Percentiles rank a stretch among this genome's conserved stretches.
Evolutionary conservation across 2,329 filamentous ascomycete species (phyloP).

Genomic region (Zymoseptoria brevis): DNA sequence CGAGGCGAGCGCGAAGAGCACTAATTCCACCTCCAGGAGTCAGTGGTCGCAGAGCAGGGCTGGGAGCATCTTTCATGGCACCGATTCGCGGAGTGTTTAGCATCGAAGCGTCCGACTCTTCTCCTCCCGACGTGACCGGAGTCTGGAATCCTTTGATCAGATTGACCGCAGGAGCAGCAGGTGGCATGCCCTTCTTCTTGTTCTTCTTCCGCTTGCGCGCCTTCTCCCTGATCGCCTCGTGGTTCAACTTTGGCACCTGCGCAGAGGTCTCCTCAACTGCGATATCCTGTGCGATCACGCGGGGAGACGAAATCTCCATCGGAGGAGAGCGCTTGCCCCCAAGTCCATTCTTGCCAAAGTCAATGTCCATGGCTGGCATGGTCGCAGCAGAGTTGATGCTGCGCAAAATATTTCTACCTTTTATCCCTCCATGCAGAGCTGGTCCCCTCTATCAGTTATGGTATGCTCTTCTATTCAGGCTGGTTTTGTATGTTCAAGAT

Average conservation of each 20-base stretch:
- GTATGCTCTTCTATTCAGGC: background rate
- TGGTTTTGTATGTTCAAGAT: background rate
- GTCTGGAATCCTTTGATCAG: constrained; percentile 45
- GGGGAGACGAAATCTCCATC: constrained; percentile 26
- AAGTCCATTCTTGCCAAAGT: constrained; percentile 18
- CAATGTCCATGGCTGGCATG: constrained; percentile 32
- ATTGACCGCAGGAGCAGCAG: constrained; percentile 32
- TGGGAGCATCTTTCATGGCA: constrained; percentile 35
- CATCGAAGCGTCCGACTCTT: constrained; percentile 46
- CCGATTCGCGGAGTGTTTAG: constrained; percentile 26
- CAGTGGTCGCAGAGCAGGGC: constrained; percentile 39
- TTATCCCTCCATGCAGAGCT: background rate
- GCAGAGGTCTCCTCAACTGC: constrained; percentile 10
- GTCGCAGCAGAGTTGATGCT: background rate
- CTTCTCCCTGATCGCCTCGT: constrained; percentile 29
- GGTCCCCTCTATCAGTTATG: background rate
- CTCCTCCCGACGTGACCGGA: constrained; percentile 45
- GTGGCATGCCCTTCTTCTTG: constrained; percentile 29
- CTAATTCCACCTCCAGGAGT: constrained; percentile 62
- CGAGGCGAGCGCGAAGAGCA: constrained; percentile 71
- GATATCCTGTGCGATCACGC: constrained; percentile 17
- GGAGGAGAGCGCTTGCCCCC: constrained; percentile 25
- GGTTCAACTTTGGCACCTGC: constrained; percentile 26
- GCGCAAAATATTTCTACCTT: background rate
- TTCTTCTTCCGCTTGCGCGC: constrained; percentile 34